These are phyloP conservation scores for Ceratocystis diversiconidia DNA, from an alignment of 2,329 filamentous ascomycete genomes.

Conservation along the genomic window DNA sequence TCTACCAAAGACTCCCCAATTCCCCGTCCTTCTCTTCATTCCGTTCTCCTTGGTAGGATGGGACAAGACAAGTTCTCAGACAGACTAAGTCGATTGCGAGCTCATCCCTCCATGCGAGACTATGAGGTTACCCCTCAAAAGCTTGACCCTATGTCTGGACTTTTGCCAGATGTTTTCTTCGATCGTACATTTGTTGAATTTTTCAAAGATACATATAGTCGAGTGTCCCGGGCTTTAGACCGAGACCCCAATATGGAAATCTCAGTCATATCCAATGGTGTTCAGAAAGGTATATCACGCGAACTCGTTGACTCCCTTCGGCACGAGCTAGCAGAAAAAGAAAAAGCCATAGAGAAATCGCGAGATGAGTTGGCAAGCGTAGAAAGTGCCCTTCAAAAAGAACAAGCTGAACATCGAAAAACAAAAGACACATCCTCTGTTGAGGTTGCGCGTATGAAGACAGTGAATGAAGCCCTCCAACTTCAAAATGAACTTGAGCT, in stretches of 20 bases:
- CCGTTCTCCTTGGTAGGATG: slow-evolving; percentile 60
- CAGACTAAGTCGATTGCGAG: slow-evolving; percentile 60
- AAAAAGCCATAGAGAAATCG: slow-evolving; percentile 23
- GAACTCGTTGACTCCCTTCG: slow-evolving; percentile 80
- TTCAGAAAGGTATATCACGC: slow-evolving; percentile 83
- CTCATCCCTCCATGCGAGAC: slow-evolving; percentile 67
- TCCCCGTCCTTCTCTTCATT: slow-evolving; percentile 63
- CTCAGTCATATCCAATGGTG: slow-evolving; percentile 60
- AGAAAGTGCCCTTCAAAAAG: slow-evolving; percentile 31
- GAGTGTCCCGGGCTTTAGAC: slow-evolving; percentile 71
- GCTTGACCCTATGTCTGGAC: slow-evolving; percentile 34
- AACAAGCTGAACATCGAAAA: slow-evolving; percentile 31
- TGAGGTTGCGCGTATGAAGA: slow-evolving; percentile 45
- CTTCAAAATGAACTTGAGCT: slow-evolving; percentile 54
- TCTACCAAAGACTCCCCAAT: slow-evolving; percentile 95
- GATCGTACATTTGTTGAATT: slow-evolving; percentile 82
- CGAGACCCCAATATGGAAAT: slow-evolving; percentile 81
- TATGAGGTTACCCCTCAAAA: slow-evolving; percentile 76
- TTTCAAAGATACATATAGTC: slow-evolving; percentile 88
- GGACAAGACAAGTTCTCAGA: slow-evolving; percentile 81
- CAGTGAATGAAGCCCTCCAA: slow-evolving; percentile 56
- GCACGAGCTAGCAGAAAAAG: slow-evolving; percentile 60
- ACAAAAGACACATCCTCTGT: slow-evolving; percentile 35
- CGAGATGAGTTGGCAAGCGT: slow-evolving; percentile 15
- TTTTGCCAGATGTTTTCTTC: slow-evolving; percentile 69